Percentiles rank a stretch among this genome's conserved stretches.
phyloP scores from a whole-genome alignment of 306 rosid genomes.

The Psophocarpus tetragonolobus region DNA sequence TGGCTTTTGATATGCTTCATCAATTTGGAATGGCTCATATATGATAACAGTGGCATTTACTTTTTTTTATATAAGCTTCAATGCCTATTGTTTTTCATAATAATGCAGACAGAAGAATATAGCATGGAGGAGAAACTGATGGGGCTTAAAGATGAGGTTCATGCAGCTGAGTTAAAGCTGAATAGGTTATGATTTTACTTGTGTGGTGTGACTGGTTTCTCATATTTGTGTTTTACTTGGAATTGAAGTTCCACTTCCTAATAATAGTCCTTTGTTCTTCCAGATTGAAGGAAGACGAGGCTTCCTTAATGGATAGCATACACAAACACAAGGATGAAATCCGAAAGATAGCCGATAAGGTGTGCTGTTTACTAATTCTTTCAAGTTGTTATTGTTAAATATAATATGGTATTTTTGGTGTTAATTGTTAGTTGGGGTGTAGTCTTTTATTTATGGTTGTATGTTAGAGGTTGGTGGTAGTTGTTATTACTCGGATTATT shows the following conservation, averaged over 20 bases:
- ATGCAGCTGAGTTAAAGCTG: slow-evolving; percentile 47
- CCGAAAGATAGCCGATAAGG: slow-evolving; percentile 52
- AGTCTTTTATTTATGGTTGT: too few relatives aligned
- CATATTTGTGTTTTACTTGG: slow-evolving; percentile 34
- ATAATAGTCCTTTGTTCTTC: slow-evolving; percentile 32
- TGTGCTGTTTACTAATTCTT: slow-evolving; percentile 25
- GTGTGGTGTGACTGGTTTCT: slow-evolving; percentile 1
- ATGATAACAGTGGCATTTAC: background rate
- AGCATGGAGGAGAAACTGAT: slow-evolving; percentile 64
- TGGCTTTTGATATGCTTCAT: background rate
- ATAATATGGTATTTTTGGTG: too few relatives aligned
- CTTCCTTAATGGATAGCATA: slow-evolving; percentile 37
- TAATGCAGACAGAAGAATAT: slow-evolving; percentile 78
- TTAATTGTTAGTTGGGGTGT: too few relatives aligned
- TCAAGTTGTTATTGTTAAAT: too few relatives aligned
- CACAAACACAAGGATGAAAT: slow-evolving; percentile 42
- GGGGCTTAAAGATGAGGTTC: slow-evolving; percentile 56
- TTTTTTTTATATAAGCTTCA: background rate
- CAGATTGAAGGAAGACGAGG: slow-evolving; percentile 76
- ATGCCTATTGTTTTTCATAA: slow-evolving; percentile 14
- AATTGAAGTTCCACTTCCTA: slow-evolving; percentile 32
- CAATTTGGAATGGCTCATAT: background rate
- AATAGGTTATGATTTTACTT: slow-evolving; percentile 48
- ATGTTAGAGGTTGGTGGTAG: too few relatives aligned
- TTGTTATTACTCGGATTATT: too few relatives aligned